Evolutionary conservation across 129 eudicot species (phyloP).

Genomic region (Flaveria sonorensis): DNA sequence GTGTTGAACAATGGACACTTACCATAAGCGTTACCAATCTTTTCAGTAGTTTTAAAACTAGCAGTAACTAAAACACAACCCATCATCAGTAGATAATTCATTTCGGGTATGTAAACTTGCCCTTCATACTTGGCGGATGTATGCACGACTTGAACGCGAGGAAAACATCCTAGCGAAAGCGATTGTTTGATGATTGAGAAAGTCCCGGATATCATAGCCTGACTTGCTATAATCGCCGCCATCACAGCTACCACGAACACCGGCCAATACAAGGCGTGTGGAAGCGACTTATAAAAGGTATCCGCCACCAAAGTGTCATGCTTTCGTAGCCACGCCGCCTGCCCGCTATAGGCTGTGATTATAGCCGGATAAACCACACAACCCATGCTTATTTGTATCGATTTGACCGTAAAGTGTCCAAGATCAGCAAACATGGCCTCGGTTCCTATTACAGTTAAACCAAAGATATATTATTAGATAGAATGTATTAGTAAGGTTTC

Average conservation of each 20-base stretch:
- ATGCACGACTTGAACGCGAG: conserved; percentile 74
- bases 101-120: conserved; percentile 78
- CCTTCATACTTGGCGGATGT: conserved; percentile 74
- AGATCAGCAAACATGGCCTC: conserved; percentile 87
- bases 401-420: conserved; percentile 74
- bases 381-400: conserved; percentile 82
- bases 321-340: conserved; percentile 61
- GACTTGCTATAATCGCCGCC: conserved; percentile 85
- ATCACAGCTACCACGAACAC: conserved; percentile 69
- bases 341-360: conserved; percentile 61
- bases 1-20: conserved; percentile 3
- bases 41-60: conserved; percentile 51
- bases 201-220: conserved; percentile 82
- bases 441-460: conserved; percentile 46
- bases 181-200: conserved; percentile 82
- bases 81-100: conserved; percentile 73
- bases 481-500: too few species aligned
- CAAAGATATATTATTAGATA: too few species aligned
- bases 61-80: conserved; percentile 72
- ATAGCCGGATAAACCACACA: conserved; percentile 68
- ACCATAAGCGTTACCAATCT: conserved; percentile 91
- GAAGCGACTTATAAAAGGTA: conserved; percentile 63
- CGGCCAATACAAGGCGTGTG: conserved; percentile 72
- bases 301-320: conserved; percentile 35
- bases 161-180: conserved; percentile 78